Conservation (phyloP, 257 asterid species). For the Solanum acaule region DNA sequence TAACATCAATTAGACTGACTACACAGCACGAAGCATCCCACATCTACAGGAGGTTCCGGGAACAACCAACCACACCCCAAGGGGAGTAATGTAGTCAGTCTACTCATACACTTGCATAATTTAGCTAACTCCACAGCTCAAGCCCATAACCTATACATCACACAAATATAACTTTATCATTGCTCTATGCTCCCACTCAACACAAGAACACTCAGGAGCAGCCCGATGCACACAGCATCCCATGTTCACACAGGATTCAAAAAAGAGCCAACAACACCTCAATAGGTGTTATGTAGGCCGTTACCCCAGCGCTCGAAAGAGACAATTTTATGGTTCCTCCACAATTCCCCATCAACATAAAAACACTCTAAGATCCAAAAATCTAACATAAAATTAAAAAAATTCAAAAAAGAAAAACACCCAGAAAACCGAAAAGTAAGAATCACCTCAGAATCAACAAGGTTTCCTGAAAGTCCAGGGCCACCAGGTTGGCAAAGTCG, state of each 20-base stretch:
- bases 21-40: neutral
- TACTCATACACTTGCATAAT: neutral
- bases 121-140: neutral
- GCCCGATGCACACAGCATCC: neutral
- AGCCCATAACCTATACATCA: neutral
- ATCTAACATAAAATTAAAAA: neutral
- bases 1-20: neutral
- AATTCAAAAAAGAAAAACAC: neutral
- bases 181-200: neutral
- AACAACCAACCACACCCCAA: neutral
- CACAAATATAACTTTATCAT: neutral
- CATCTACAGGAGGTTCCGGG: neutral
- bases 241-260: neutral
- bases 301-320: neutral
- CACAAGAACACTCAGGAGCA: neutral
- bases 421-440: neutral
- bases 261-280: neutral
- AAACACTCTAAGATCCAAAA: neutral
- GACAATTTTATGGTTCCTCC: neutral
- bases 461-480: slow-evolving; percentile 81
- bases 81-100: neutral
- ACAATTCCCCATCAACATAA: neutral
- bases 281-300: neutral
- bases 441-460: slow-evolving; percentile 65
- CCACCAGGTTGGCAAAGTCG: slow-evolving; percentile 81